Evolutionary conservation across 768 basidiomycete species (phyloP).

Genomic region (Lyophyllum shimeji): DNA sequence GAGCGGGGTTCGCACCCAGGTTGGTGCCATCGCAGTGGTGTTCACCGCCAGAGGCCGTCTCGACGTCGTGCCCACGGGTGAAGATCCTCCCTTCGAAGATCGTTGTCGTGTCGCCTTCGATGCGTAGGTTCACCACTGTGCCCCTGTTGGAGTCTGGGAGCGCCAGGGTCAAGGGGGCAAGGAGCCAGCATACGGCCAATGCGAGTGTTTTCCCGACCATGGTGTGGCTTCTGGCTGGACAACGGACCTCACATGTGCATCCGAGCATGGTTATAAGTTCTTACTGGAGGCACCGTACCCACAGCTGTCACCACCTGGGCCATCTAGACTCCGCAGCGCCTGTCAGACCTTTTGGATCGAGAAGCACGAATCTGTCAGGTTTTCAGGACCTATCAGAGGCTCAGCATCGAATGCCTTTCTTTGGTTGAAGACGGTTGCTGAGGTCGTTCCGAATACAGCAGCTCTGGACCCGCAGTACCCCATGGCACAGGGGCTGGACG

Average conservation of each 20-base stretch:
- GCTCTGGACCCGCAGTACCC: neutral
- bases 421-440: neutral
- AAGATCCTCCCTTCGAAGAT: constrained; percentile 38
- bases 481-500: neutral
- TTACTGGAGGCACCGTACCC: constrained; percentile 1
- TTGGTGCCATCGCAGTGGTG: constrained; percentile 49
- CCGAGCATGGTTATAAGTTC: neutral
- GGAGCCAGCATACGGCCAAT: neutral
- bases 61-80: constrained; percentile 41
- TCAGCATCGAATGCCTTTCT: neutral
- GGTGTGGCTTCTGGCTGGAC: neutral
- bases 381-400: neutral
- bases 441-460: too few relatives aligned
- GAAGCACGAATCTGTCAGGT: too few relatives aligned
- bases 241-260: neutral
- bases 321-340: too few relatives aligned
- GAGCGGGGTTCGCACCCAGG: constrained; percentile 26
- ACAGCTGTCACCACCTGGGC: constrained; percentile 1
- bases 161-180: neutral
- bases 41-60: constrained; percentile 34
- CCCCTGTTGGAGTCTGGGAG: neutral
- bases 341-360: too few relatives aligned
- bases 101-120: constrained; percentile 36
- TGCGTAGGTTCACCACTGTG: constrained; percentile 30
- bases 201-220: neutral